A percentile compares a stretch with the other conserved stretches of the same genome.
phyloP scores from a whole-genome alignment of 805 yeast genomes.

The Yarrowia keelungensis region DNA sequence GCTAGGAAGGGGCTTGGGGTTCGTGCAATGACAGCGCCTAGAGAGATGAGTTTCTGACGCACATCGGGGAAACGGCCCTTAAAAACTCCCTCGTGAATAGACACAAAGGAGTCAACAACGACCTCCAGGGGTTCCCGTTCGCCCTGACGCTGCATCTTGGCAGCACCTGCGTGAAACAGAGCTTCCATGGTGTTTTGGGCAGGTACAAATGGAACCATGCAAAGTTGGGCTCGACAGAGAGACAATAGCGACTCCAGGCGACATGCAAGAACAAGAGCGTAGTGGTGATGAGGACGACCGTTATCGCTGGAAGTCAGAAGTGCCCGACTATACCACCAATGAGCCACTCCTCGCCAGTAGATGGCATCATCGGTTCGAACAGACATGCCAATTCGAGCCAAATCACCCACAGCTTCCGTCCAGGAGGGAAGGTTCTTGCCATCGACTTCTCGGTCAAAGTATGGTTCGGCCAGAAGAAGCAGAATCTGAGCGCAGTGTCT shows the following conservation, averaged over 20 bases:
- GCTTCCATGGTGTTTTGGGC: slow-evolving; percentile 31
- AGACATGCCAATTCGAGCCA: slow-evolving; percentile 35
- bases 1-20: slow-evolving; percentile 29
- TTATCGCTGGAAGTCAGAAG: slow-evolving; percentile 3
- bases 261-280: slow-evolving; percentile 31
- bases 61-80: slow-evolving; percentile 9
- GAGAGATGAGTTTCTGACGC: slow-evolving; percentile 18
- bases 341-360: slow-evolving; percentile 37
- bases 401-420: slow-evolving; percentile 36
- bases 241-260: slow-evolving; percentile 34
- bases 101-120: slow-evolving; percentile 25
- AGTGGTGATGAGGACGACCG: slow-evolving; percentile 32
- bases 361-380: slow-evolving; percentile 24
- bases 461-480: slow-evolving; percentile 23
- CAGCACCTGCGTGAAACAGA: slow-evolving; percentile 30
- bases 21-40: slow-evolving; percentile 33
- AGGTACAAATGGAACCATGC: slow-evolving; percentile 20
- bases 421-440: slow-evolving; percentile 28
- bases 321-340: slow-evolving; percentile 36
- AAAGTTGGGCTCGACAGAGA: slow-evolving; percentile 32
- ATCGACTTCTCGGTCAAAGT: slow-evolving; percentile 32
- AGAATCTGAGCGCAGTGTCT: slow-evolving; percentile 27
- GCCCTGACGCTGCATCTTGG: slow-evolving; percentile 31
- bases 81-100: slow-evolving; percentile 15
- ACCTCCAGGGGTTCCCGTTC: slow-evolving; percentile 29